phyloP scores from a whole-genome alignment of 2,329 filamentous ascomycete genomes.

The Colletotrichum euphorbiae region DNA sequence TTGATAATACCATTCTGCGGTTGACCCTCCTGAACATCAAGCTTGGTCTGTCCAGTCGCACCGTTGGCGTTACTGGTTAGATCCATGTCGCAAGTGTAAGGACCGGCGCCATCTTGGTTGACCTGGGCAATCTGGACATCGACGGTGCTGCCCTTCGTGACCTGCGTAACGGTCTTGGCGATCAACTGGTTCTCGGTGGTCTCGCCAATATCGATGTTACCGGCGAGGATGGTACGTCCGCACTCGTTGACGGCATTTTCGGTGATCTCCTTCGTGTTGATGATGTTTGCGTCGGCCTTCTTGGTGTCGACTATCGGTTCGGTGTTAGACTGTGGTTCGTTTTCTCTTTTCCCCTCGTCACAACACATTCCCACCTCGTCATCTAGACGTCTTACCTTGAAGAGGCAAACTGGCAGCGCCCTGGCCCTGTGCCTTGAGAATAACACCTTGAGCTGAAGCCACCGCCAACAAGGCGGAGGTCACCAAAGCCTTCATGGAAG shows the following conservation, averaged over 20 bases:
- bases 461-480: conserved; percentile 50
- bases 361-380: neutral
- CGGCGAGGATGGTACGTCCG: conserved; percentile 69
- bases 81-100: conserved; percentile 66
- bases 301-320: conserved; percentile 70
- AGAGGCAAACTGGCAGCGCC: conserved; percentile 62
- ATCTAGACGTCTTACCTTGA: conserved; percentile 49
- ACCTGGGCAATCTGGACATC: conserved; percentile 65
- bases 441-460: conserved; percentile 58
- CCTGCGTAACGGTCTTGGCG: conserved; percentile 60
- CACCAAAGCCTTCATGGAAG: conserved; percentile 48
- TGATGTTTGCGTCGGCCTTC: conserved; percentile 73
- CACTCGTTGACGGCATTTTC: conserved; percentile 68
- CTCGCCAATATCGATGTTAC: conserved; percentile 71
- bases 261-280: conserved; percentile 66
- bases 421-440: conserved; percentile 59
- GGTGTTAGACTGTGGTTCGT: conserved; percentile 59
- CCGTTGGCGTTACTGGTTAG: conserved; percentile 58
- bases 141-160: conserved; percentile 58
- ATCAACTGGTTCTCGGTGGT: conserved; percentile 64
- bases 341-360: conserved; percentile 17
- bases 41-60: conserved; percentile 55
- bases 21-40: conserved; percentile 67
- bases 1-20: conserved; percentile 66
- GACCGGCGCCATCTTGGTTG: conserved; percentile 65